Conservation (phyloP, 2,329 filamentous ascomycete species). For the Setomelanomma holmii region DNA sequence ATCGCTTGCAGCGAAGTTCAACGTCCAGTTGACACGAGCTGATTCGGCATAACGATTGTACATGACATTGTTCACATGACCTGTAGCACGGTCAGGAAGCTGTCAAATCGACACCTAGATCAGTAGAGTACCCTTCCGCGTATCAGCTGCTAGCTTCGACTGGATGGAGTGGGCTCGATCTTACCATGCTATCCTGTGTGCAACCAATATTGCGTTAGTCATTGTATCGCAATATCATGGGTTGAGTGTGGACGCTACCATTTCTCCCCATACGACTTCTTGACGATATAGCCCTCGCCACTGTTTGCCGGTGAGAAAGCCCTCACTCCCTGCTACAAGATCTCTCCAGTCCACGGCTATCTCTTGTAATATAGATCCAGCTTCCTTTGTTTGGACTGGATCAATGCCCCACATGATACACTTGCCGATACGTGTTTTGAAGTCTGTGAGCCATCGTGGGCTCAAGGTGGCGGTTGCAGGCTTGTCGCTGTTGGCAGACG, state of each 20-base stretch:
- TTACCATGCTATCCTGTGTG: conserved; percentile 62
- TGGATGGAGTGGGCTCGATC: conserved; percentile 23
- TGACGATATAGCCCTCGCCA: conserved; percentile 70
- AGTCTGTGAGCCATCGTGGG: conserved; percentile 73
- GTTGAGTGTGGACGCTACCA: conserved; percentile 60
- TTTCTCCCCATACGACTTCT: conserved; percentile 82
- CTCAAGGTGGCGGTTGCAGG: conserved; percentile 16
- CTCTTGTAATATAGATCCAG: conserved; percentile 65
- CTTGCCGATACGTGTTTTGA: conserved; percentile 72
- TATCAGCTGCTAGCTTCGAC: conserved; percentile 9
- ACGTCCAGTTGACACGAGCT: conserved; percentile 78
- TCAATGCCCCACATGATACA: conserved; percentile 77
- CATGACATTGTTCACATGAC: conserved; percentile 86
- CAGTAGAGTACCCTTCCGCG: conserved; percentile 16
- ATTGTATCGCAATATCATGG: too few species aligned
- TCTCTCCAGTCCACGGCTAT: conserved; percentile 73
- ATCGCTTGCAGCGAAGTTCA: conserved; percentile 71
- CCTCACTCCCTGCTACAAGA: conserved; percentile 75
- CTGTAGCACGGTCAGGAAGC: conserved; percentile 47
- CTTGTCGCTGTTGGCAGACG: neutral
- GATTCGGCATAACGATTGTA: conserved; percentile 87
- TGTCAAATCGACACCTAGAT: neutral
- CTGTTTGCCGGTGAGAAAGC: conserved; percentile 71
- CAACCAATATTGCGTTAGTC: conserved; percentile 35
- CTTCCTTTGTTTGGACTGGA: conserved; percentile 63